phyloP scores from a whole-genome alignment of 1,139 yeast genomes.

The Hyphopichia burtonii region DNA sequence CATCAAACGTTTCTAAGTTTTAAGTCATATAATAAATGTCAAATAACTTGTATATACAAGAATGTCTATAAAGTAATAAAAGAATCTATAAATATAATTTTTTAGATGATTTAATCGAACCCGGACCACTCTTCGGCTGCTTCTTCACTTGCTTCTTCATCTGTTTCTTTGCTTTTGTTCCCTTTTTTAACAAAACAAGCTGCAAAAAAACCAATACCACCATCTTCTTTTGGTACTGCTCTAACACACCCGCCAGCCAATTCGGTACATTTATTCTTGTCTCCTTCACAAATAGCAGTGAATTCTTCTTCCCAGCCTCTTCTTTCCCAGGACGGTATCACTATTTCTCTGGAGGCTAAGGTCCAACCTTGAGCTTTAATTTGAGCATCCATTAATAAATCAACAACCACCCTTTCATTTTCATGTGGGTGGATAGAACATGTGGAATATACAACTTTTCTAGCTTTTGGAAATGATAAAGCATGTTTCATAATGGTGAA shows the following conservation, averaged over 20 bases:
- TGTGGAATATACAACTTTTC: constrained; percentile 86
- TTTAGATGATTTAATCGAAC: too few species aligned
- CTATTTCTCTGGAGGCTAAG: constrained; percentile 60
- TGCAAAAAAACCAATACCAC: constrained; percentile 97
- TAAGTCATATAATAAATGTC: background rate
- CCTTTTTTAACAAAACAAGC: constrained; percentile 58
- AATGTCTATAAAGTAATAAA: background rate
- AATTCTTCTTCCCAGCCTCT: constrained; percentile 78
- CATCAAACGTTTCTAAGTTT: constrained; percentile 40
- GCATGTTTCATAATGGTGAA: constrained; percentile 87
- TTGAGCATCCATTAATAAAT: constrained; percentile 62
- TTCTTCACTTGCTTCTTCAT: background rate
- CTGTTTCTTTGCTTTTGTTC: background rate
- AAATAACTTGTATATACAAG: background rate
- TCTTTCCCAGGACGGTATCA: constrained; percentile 80
- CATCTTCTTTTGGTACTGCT: constrained; percentile 81
- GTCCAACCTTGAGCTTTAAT: constrained; percentile 71
- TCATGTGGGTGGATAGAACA: constrained; percentile 94
- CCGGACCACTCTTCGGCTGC: background rate
- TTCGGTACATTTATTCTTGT: constrained; percentile 41
- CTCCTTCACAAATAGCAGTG: constrained; percentile 41
- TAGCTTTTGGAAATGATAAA: constrained; percentile 71
- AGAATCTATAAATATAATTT: too few species aligned
- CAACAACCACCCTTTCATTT: constrained; percentile 86
- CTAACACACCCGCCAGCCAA: constrained; percentile 87